These are phyloP conservation scores for Fusarium illudens DNA, from an alignment of 2,329 filamentous ascomycete species.

Conservation along the genomic window DNA sequence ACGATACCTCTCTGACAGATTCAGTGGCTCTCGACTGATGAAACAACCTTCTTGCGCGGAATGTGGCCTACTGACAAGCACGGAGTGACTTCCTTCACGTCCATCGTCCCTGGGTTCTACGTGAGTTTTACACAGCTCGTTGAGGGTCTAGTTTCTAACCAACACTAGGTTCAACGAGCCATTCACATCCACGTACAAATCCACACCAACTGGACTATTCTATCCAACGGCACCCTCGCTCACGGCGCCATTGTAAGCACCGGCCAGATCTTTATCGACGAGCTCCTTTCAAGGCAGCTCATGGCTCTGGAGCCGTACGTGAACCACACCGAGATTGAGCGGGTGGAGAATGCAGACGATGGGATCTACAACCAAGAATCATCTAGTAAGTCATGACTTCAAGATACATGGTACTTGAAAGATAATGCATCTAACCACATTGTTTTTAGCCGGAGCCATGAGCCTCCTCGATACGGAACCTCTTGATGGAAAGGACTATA, in stretches of 20 bases:
- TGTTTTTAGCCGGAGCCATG: not conserved
- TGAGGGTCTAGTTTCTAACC: not conserved
- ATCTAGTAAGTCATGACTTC: not conserved
- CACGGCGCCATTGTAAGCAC: not conserved
- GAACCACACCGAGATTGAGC: not conserved
- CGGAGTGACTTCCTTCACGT: conserved; percentile 9
- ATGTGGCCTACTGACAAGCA: conserved; percentile 19
- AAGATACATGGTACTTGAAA: rapidly evolving
- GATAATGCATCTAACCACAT: not conserved
- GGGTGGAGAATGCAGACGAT: not conserved
- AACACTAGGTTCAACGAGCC: not conserved
- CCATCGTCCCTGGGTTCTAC: conserved; percentile 3
- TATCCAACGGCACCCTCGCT: not conserved
- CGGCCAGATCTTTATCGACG: not conserved
- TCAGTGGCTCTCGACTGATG: conserved; percentile 9
- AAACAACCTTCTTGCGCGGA: conserved; percentile 12
- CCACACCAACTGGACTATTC: not conserved
- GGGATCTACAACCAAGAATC: not conserved
- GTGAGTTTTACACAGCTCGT: not conserved
- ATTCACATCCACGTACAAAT: not conserved
- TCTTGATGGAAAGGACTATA: not conserved
- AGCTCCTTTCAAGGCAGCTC: not conserved
- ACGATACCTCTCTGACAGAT: not conserved
- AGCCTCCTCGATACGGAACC: not conserved
- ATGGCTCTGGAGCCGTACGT: not conserved